Evolutionary conservation across 208 protist genomes (phyloP), one percentile per base, ranked within the genome.

Genomic region (Zelonia costaricensis): DNA sequence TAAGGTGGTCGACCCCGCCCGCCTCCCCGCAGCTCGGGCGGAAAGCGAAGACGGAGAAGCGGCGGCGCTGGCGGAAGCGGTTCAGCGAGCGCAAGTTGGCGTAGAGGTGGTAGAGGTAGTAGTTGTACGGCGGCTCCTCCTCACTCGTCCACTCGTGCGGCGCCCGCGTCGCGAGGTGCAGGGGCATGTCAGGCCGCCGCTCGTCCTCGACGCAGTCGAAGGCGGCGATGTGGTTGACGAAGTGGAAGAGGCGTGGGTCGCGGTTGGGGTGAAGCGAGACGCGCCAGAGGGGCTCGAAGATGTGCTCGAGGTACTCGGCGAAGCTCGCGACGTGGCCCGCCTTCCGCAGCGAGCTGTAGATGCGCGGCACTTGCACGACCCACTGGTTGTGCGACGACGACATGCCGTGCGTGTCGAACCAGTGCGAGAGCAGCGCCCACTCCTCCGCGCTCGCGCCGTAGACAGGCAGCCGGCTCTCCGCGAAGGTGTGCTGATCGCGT

Each of bases 161-260:
- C n/a, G 74, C 47, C 28, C 62, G 72, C 36, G 54, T 77, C 23
- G 81, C 77, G 18, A 75, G 70, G 51, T 76, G 46, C 12, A 92
- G 69, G 10, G 84, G 84, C n/a, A 71, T 61, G 49, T 94, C 88
- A 12, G 68, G 74, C 28, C 78, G 68, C n/a, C 74, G 69, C 75
- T 99, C 98, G 78, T 99, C 96, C 61, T 99, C 98, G 1, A 99
- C 98, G 63, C 82, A 97, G 84, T 99, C 98, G 65, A 99, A 99
- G 38, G 94, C 98, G 55, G 84, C 86, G 16, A 99, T 95, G 69
- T 98, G 94, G 64, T 98, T 91, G 22, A 99, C 77, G 59, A 99
- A 99, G 63, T 97, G 77, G 62, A 98, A 91, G 8, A 99, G 77
- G 10, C 98, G 83, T 1, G 98, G 97, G 74, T 99, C 82, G 42